phyloP scores from a whole-genome alignment of 768 basidiomycete species.

The Suillus plorans region DNA sequence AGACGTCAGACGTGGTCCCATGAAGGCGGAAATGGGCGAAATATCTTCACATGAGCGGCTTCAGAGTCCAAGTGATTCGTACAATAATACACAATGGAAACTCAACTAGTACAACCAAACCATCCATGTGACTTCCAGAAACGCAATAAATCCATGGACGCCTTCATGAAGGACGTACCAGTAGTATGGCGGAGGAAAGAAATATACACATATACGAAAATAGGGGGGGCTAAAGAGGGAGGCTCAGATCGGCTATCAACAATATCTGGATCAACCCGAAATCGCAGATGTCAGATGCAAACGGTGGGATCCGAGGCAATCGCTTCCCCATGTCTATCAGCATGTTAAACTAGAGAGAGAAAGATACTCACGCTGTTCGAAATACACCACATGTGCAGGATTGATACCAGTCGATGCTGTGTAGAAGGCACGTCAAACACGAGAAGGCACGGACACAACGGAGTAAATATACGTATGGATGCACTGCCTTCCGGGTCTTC shows the following conservation, averaged over 20 bases:
- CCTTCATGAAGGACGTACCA: not conserved
- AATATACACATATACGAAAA: not conserved
- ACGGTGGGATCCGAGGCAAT: slow-evolving; percentile 34
- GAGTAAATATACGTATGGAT: slow-evolving; percentile 39
- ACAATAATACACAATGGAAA: not conserved
- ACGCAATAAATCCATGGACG: not conserved
- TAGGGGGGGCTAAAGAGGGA: not conserved
- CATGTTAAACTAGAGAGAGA: slow-evolving; percentile 8
- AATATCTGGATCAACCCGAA: not conserved
- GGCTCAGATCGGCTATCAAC: not conserved
- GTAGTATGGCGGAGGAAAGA: not conserved
- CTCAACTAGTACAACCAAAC: not conserved
- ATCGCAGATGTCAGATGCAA: slow-evolving; percentile 19
- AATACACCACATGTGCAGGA: slow-evolving; percentile 45
- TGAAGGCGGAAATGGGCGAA: not conserved
- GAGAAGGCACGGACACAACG: not conserved
- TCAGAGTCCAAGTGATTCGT: not conserved
- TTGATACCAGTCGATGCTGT: slow-evolving; percentile 49
- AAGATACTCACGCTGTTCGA: slow-evolving; percentile 39
- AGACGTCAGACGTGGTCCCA: no score
- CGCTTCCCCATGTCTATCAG: slow-evolving; percentile 16
- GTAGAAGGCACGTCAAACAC: not conserved
- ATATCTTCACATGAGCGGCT: not conserved
- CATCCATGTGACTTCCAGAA: not conserved
- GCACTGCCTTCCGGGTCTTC: slow-evolving; percentile 51